Evolutionary conservation across 352 stramenopile genomes (phyloP), one percentile per base, ranked within the genome.

Genomic region (Albugo laibachii): DNA sequence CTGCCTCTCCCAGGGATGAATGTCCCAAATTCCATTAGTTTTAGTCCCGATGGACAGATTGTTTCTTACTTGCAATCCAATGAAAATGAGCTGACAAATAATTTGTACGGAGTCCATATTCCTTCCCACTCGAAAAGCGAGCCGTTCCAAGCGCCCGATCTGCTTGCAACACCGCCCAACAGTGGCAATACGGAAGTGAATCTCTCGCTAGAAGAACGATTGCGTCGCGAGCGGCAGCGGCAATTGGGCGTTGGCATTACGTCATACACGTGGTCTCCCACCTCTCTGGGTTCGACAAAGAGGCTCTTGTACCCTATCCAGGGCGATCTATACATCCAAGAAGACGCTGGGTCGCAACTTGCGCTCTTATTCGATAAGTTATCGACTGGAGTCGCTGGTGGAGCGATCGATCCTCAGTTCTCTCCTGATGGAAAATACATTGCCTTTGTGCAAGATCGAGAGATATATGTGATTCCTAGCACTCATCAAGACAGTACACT

Each of bases 301-400:
- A 63, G 80, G 19, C 67, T 96, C 35, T 52, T 96, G 36, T 91
- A 95, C 56, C 86, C 87, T 41, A 75, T 94, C 34, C 69, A 92
- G 55, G 92, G 92, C 36, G 92, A 92, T 55, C 53, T 97, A 34
- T 97, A 94, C 61, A 59, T 97, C 14, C 91, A 98, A 65, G 86
- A 97, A 53, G 43, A 66, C 31, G 65, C 67, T 0, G 68, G 66
- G n/a, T 74, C 65, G 0, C 62, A 67, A 46, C 53, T 92, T 11
- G 62, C 73, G 44, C 53, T 94, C 48, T 65, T 95, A 16, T 94
- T 94, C 48, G 78, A 95, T 55, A 94, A 93, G 54, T 64, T 56
- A 14, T 75, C 70, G 5, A 43, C 16, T 3, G 16, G 16, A 24
- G 16, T 43, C 38, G 38, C 38, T 43, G 81, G 82, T 18, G 73